A percentile compares a stretch with the other conserved stretches of the same genome.
Conservation (phyloP, 2,329 filamentous ascomycete species). For the Pyrenophora teres region DNA sequence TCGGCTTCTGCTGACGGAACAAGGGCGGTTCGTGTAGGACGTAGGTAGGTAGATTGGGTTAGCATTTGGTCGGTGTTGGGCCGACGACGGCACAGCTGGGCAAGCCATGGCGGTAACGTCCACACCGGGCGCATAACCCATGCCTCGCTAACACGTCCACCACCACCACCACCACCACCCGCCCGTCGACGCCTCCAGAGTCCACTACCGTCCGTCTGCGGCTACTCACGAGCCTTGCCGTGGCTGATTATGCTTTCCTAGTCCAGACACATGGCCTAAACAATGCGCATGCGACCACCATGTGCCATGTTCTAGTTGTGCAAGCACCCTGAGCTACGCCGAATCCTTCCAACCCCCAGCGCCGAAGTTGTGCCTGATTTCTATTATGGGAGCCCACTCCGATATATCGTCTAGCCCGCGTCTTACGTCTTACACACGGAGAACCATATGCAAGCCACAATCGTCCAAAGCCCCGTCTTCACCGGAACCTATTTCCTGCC, state of each 20-base stretch:
- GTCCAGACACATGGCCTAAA: not conserved
- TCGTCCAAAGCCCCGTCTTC: conserved; percentile 1
- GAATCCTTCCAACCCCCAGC: not conserved
- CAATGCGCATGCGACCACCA: not conserved
- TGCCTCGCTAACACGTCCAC: conserved; percentile 6
- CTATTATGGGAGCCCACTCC: not conserved
- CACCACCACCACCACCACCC: conserved; percentile 1
- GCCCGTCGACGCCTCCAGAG: not conserved
- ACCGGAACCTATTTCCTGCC: conserved; percentile 5
- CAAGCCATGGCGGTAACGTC: conserved; percentile 3
- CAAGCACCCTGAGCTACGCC: not conserved
- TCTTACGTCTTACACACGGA: not conserved
- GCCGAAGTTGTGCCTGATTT: conserved; percentile 2
- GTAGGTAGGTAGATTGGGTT: not conserved
- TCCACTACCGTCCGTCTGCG: not conserved
- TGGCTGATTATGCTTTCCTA: not conserved
- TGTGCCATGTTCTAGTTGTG: not conserved
- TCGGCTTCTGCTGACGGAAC: conserved; percentile 1
- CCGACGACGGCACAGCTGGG: conserved; percentile 4
- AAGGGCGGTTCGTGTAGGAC: not conserved
- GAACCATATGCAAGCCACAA: conserved; percentile 4
- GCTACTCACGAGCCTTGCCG: conserved; percentile 1
- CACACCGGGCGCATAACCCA: conserved; percentile 4
- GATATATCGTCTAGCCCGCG: not conserved
- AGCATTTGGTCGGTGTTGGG: not conserved